Evolutionary conservation across 2,329 filamentous ascomycete species (phyloP).

Genomic region (Penicillium concentricum): DNA sequence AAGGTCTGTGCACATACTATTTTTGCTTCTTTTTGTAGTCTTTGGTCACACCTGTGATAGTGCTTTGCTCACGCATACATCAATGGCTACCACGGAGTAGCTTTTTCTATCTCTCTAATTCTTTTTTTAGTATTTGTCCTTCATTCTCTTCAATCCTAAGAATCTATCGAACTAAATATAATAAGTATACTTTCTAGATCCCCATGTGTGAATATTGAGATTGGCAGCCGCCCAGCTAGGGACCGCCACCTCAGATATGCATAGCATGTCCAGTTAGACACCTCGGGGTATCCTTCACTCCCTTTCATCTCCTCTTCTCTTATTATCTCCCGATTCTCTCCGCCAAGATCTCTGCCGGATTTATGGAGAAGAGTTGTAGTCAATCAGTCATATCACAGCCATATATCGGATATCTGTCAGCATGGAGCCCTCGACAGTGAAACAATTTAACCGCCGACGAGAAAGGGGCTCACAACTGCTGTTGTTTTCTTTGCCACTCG

Average conservation of each 20-base stretch:
- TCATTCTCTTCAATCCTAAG: not conserved
- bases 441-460: not conserved
- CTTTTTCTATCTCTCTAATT: not conserved
- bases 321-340: not conserved
- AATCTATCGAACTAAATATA: too few relatives aligned
- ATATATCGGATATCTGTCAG: not conserved
- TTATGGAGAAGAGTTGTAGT: not conserved
- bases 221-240: not conserved
- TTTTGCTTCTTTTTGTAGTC: not conserved
- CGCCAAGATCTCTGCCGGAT: too few relatives aligned
- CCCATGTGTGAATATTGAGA: not conserved
- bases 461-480: not conserved
- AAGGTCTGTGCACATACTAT: conserved; percentile 1
- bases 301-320: not conserved
- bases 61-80: not conserved
- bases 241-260: not conserved
- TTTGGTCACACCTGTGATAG: conserved; percentile 5
- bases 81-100: too few relatives aligned
- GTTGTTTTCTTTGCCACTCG: not conserved
- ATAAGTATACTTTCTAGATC: not conserved
- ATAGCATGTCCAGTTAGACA: not conserved
- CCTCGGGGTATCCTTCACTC: not conserved
- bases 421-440: not conserved
- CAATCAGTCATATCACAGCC: not conserved
- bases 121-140: too few relatives aligned